These are phyloP conservation scores for Cordyceps cicadae DNA, from an alignment of 2,329 filamentous ascomycete species.

Conservation along the genomic window DNA sequence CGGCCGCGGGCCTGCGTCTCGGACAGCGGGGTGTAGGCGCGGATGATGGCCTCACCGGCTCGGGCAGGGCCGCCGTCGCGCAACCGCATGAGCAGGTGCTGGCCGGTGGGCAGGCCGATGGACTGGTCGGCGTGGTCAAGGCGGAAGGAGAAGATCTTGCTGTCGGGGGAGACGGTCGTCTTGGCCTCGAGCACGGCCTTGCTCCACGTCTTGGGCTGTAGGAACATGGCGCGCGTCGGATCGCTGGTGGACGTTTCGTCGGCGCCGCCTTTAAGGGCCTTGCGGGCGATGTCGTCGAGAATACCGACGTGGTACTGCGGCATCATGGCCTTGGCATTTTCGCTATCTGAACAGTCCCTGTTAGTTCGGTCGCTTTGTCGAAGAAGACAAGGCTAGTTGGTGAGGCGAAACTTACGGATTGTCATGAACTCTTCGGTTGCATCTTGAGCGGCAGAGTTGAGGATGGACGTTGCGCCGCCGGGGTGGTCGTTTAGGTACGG, in stretches of 20 bases:
- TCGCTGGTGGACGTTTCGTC: constrained; percentile 28
- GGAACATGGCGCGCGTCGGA: constrained; percentile 52
- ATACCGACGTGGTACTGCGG: constrained; percentile 74
- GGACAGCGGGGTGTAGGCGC: constrained; percentile 81
- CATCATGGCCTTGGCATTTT: constrained; percentile 91
- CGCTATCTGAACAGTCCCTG: constrained; percentile 57
- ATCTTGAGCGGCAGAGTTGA: constrained; percentile 73
- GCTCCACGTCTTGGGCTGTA: constrained; percentile 65
- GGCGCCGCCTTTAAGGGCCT: constrained; percentile 41
- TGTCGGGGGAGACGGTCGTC: constrained; percentile 64
- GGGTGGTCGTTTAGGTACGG: constrained; percentile 74
- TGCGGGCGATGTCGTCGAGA: constrained; percentile 51
- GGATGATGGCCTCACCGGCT: constrained; percentile 64
- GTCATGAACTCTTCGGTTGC: constrained; percentile 82
- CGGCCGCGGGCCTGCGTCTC: constrained; percentile 50
- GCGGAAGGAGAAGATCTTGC: constrained; percentile 71
- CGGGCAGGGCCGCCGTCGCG: constrained; percentile 57
- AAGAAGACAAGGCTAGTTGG: background rate
- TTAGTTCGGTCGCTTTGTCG: background rate
- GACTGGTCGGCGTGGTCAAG: constrained; percentile 63
- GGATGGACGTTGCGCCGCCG: constrained; percentile 77
- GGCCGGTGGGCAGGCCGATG: constrained; percentile 72
- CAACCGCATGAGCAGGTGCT: constrained; percentile 79
- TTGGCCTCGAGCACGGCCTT: constrained; percentile 63
- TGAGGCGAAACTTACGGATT: constrained; percentile 59